phyloP scores from a whole-genome alignment of 202 grass and related monocot genomes.

The Zoysia matrella region DNA sequence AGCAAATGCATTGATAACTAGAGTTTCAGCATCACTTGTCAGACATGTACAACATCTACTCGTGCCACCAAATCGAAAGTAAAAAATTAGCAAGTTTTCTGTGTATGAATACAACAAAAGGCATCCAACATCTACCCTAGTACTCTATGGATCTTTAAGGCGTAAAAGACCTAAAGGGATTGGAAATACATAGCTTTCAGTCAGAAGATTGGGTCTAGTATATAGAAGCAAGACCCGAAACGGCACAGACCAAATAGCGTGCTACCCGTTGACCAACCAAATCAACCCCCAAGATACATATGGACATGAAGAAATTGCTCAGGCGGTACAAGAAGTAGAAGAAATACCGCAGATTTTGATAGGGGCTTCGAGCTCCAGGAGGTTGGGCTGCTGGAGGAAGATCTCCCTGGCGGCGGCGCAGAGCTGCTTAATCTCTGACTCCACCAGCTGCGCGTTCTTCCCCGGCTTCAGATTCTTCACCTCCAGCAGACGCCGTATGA shows the following conservation, averaged over 20 bases:
- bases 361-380: constrained; percentile 87
- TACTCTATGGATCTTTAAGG: neutral
- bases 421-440: constrained; percentile 96
- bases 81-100: neutral
- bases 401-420: constrained; percentile 79
- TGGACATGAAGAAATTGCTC: constrained; percentile 24
- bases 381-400: constrained; percentile 88
- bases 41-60: neutral
- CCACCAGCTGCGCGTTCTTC: constrained; percentile 89
- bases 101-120: neutral
- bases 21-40: neutral
- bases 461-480: constrained; percentile 71
- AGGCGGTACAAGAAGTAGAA: constrained; percentile 19
- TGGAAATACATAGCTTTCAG: neutral
- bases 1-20: neutral
- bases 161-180: neutral
- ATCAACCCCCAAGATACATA: constrained; percentile 38
- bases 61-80: neutral
- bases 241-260: constrained; percentile 10
- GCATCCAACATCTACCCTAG: neutral
- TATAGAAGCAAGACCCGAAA: constrained; percentile 26
- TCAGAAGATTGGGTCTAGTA: constrained; percentile 32
- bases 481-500: constrained; percentile 76
- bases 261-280: constrained; percentile 59
- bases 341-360: constrained; percentile 95